Conservation (phyloP, 257 asterid species). For the Solanum lycopersicoides region DNA sequence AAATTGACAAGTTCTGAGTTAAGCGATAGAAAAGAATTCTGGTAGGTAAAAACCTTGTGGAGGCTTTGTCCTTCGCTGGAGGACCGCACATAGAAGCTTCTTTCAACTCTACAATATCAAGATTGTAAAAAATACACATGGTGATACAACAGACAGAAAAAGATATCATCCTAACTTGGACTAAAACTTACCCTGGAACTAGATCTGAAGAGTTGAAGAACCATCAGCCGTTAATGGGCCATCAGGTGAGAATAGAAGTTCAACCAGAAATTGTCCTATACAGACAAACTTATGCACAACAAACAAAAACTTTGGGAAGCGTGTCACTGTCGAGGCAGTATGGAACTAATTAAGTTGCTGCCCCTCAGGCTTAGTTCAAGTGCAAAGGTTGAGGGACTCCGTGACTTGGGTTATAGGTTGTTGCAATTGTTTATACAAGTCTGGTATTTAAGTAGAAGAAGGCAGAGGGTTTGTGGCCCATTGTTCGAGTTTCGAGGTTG, state of each 20-base stretch:
- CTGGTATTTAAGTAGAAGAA: not conserved
- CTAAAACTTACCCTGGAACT: constrained; percentile 72
- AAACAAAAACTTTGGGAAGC: constrained; percentile 3
- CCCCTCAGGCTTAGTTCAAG: not conserved
- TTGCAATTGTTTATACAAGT: not conserved
- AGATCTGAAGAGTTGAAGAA: constrained; percentile 67
- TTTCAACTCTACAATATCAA: constrained; percentile 34
- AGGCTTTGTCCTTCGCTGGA: constrained; percentile 81
- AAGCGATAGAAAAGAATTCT: not conserved
- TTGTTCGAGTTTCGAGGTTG: not conserved
- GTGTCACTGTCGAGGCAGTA: not conserved
- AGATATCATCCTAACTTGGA: not conserved
- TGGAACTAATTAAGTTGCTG: not conserved
- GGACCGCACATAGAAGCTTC: constrained; percentile 96
- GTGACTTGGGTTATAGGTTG: not conserved
- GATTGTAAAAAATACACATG: constrained; percentile 1
- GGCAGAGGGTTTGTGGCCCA: not conserved
- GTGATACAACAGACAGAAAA: not conserved
- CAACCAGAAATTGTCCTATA: constrained; percentile 61
- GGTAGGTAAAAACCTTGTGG: constrained; percentile 64
- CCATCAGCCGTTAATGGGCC: constrained; percentile 72
- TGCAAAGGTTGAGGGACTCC: not conserved
- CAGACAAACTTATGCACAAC: not conserved
- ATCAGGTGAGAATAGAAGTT: constrained; percentile 91
- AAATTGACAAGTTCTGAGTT: not conserved